Evolutionary conservation across 1,284 basidiomycete genomes (phyloP).

Genomic region (Rhizoctonia solani): DNA sequence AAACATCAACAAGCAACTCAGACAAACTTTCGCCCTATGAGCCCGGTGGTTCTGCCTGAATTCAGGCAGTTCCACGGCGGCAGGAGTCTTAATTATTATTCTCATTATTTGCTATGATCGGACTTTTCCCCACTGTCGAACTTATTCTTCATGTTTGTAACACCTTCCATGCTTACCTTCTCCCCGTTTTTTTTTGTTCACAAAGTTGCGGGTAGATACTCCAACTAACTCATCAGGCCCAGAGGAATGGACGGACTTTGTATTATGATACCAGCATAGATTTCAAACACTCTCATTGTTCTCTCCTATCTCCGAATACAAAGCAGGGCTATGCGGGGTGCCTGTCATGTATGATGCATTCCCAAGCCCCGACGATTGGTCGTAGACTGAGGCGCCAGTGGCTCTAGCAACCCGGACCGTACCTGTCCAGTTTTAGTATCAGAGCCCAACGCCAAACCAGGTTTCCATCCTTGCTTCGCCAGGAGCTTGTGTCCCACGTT

Average conservation of each 20-base stretch:
- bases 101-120: constrained; percentile 32
- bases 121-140: constrained; percentile 25
- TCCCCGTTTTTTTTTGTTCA: not conserved
- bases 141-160: constrained; percentile 12
- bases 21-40: not conserved
- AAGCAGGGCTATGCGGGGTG: not conserved
- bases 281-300: not conserved
- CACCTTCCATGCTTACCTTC: constrained; percentile 6
- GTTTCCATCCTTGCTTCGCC: constrained; percentile 73
- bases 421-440: constrained; percentile 34
- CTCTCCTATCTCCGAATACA: not conserved
- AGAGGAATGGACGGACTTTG: not conserved
- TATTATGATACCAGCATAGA: constrained; percentile 10
- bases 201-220: constrained; percentile 2
- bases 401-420: constrained; percentile 36
- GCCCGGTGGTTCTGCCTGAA: constrained; percentile 34
- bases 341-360: constrained; percentile 12
- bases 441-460: constrained; percentile 62
- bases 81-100: constrained; percentile 26
- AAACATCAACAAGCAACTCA: constrained; percentile 11
- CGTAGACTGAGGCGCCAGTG: constrained; percentile 21
- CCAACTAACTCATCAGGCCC: constrained; percentile 13
- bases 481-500: constrained; percentile 70
- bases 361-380: constrained; percentile 34
- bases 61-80: constrained; percentile 22